phyloP scores from a whole-genome alignment of 257 asterid species.

The Solanum tarapatanum region DNA sequence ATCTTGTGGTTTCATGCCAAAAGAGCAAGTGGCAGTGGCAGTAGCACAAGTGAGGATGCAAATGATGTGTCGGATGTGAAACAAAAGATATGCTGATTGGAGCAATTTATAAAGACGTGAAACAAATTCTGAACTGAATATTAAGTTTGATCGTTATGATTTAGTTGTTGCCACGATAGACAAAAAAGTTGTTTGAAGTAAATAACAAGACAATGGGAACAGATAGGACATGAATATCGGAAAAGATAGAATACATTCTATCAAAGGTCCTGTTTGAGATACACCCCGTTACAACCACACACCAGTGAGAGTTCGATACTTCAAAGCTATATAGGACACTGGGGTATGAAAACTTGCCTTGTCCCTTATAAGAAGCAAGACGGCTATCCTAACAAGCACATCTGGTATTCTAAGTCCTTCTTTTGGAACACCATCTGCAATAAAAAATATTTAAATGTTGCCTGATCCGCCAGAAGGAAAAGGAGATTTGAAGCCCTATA shows the following conservation, averaged over 20 bases:
- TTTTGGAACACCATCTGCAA: slow-evolving; percentile 96
- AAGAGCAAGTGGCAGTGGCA: neutral
- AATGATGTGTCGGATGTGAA: neutral
- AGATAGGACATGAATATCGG: neutral
- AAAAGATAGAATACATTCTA: neutral
- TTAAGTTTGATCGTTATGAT: neutral
- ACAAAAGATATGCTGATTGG: neutral
- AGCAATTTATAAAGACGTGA: neutral
- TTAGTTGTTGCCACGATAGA: neutral
- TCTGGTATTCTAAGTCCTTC: slow-evolving; percentile 85
- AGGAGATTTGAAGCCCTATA: neutral
- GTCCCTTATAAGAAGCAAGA: slow-evolving; percentile 54
- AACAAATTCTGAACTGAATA: neutral
- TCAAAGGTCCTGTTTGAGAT: neutral
- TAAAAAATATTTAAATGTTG: slow-evolving; percentile 9
- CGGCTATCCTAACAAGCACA: slow-evolving; percentile 78
- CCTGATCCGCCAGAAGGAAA: slow-evolving; percentile 7
- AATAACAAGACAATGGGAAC: neutral
- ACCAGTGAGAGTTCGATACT: neutral
- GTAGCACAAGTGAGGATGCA: neutral
- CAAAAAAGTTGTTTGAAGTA: neutral
- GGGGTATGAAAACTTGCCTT: slow-evolving; percentile 40
- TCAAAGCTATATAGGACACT: neutral
- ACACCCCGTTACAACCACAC: neutral
- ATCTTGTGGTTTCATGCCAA: neutral